Base-by-base conservation (phyloP, 768 basidiomycete species). In the Amanita pseudoporphyria region DNA sequence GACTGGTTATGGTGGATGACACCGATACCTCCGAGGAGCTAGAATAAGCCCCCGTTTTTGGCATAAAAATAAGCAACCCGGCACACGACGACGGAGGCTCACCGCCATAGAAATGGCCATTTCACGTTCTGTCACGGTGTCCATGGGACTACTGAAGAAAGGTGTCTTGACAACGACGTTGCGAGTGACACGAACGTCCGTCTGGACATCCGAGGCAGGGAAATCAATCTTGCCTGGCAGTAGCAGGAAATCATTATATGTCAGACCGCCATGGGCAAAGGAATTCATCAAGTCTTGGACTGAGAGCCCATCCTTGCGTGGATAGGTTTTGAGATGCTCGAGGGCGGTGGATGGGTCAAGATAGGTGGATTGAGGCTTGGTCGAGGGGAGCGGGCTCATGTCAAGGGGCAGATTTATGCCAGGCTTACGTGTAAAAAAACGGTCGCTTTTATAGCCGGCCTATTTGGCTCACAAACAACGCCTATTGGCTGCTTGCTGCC, bases 111-210 rank as follows among this genome's bases (percentile, higher is more conserved):
- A 72, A 62, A 95, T 91, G 26, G 90, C 91, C 89, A 94, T 95
- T 52, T 89, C 82, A 47, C 77, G 81, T 68, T 97, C 96, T 1
- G 96, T 98, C 58, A 98, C 96, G 39, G 96, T 99, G 71, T 99
- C 96, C 96, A 99, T 99, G 13, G 96, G 95, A 45, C 90, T 94
- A 64, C 91, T 95, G 73, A 97, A 73, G 70, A 99, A 95, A 0
- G 95, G 96, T 0, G 93, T 94, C 70, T 92, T 97, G 58, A 99
- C 75, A 37, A 73, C 69, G 58, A 97, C 88, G 57, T 96, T 96
- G 49, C 87, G 82, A 19, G 95, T 96, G 52, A 99, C 82, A 48
- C 76, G 79, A 59, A 81, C 86, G 70, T 97, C 91, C 2, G 89
- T 82, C 57, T 77, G 61, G 62, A 93, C 94, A 38, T 79, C 79